A percentile compares a stretch with the other conserved stretches of the same genome.
Conservation (phyloP, 768 basidiomycete species). For the Agaricus blazei region DNA sequence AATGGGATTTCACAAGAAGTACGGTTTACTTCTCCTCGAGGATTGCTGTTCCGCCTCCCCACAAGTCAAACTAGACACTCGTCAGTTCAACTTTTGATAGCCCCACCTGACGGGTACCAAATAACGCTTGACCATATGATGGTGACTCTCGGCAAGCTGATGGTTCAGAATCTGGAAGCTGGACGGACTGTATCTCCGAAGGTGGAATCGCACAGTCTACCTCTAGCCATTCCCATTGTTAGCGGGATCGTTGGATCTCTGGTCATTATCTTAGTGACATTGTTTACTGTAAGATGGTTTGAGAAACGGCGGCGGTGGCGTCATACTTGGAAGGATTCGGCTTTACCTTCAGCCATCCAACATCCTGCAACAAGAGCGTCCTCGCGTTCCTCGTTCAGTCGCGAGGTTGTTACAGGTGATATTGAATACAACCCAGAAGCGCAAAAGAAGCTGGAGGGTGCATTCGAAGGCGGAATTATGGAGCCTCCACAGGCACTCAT, state of each 20-base stretch:
- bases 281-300: background rate
- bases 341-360: background rate
- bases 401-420: conserved; percentile 7
- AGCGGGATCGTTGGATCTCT: background rate
- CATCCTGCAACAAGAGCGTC: conserved; percentile 1
- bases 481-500: conserved; percentile 1
- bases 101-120: background rate
- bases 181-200: background rate
- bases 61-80: background rate
- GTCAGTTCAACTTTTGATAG: background rate
- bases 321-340: conserved; percentile 4
- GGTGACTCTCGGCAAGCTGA: background rate
- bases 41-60: background rate
- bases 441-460: conserved; percentile 4
- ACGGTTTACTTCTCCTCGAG: too few relatives aligned
- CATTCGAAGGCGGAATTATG: background rate
- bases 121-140: background rate
- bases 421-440: conserved; percentile 7
- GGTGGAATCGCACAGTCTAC: background rate
- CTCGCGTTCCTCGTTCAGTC: conserved; percentile 6
- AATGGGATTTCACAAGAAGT: too few relatives aligned
- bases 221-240: background rate
- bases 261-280: background rate
- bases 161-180: background rate
- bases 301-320: background rate